Conservation (phyloP, 1,139 yeast genomes). For the Taphrina deformans region DNA sequence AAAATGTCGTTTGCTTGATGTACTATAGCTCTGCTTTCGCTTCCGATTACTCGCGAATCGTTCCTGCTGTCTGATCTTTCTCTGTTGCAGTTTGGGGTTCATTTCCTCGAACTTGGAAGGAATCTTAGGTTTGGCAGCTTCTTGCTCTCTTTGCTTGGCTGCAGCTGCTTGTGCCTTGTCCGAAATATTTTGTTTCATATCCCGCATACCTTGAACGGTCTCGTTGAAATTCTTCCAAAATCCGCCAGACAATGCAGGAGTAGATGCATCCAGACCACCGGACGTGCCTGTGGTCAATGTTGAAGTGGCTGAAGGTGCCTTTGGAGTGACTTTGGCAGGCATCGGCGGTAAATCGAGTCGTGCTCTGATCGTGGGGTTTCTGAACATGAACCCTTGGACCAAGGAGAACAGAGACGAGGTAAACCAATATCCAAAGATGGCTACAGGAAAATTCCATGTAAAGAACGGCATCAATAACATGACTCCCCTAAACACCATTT, state of each 20-base stretch:
- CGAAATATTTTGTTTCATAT: constrained; percentile 28
- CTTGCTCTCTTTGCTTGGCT: constrained; percentile 64
- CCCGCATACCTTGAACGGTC: constrained; percentile 30
- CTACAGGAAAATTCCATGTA: constrained; percentile 33
- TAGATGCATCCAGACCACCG: not conserved
- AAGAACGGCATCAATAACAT: constrained; percentile 30
- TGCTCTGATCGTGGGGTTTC: constrained; percentile 24
- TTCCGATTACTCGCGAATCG: constrained; percentile 5
- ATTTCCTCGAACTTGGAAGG: constrained; percentile 28
- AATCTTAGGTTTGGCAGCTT: constrained; percentile 43
- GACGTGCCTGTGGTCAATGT: not conserved
- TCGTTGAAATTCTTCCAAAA: constrained; percentile 32
- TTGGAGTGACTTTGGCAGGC: constrained; percentile 9
- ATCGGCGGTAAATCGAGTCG: constrained; percentile 29
- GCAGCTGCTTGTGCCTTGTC: constrained; percentile 58
- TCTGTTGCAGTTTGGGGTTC: constrained; percentile 22
- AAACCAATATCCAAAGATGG: constrained; percentile 37
- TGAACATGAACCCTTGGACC: constrained; percentile 34
- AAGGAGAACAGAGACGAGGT: constrained; percentile 34
- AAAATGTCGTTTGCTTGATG: not conserved
- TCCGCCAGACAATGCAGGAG: constrained; percentile 20
- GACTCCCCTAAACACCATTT: constrained; percentile 22
- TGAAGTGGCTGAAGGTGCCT: constrained; percentile 1
- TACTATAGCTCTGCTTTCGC: constrained; percentile 5
- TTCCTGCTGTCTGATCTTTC: constrained; percentile 29